Percentiles rank a stretch among this genome's conserved stretches.
Evolutionary conservation across 2,329 filamentous ascomycete species (phyloP).

Genomic region (Tolypocladium amazonense): DNA sequence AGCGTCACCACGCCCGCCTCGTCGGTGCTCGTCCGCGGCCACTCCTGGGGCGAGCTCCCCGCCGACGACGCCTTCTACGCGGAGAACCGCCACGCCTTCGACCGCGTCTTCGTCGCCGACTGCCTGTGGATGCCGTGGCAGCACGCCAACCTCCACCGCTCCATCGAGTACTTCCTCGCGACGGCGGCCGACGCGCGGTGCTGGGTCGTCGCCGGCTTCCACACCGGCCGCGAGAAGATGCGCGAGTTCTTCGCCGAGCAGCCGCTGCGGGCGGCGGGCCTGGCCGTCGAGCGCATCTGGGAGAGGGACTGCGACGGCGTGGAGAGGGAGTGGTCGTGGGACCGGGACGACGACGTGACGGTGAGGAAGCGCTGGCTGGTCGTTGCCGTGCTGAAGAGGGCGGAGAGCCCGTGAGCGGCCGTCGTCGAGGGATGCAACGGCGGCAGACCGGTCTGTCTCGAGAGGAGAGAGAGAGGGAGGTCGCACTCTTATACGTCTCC

Average conservation of each 20-base stretch:
- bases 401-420: background rate
- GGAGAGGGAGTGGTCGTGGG: slow-evolving; percentile 49
- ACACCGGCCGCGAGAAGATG: slow-evolving; percentile 58
- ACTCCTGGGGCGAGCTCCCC: slow-evolving; percentile 50
- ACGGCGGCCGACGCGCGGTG: slow-evolving; percentile 34
- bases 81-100: slow-evolving; percentile 31
- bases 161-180: slow-evolving; percentile 51
- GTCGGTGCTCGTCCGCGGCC: slow-evolving; percentile 40
- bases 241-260: slow-evolving; percentile 48
- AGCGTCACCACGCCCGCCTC: slow-evolving; percentile 3
- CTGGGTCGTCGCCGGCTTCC: slow-evolving; percentile 61
- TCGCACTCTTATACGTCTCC: background rate
- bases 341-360: slow-evolving; percentile 52
- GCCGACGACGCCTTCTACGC: slow-evolving; percentile 16
- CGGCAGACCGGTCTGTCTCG: background rate
- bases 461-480: background rate
- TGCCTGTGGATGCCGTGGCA: slow-evolving; percentile 68
- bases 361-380: slow-evolving; percentile 63
- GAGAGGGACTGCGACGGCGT: slow-evolving; percentile 57
- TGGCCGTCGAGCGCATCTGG: slow-evolving; percentile 48
- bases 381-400: slow-evolving; percentile 39
- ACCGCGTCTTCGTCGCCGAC: slow-evolving; percentile 58
- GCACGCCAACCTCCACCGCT: slow-evolving; percentile 54
- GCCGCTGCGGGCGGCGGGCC: slow-evolving; percentile 28
- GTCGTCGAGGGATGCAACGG: background rate